These are phyloP conservation scores for Fusarium marasasianum DNA, from an alignment of 2,329 filamentous ascomycete species.

Conservation along the genomic window DNA sequence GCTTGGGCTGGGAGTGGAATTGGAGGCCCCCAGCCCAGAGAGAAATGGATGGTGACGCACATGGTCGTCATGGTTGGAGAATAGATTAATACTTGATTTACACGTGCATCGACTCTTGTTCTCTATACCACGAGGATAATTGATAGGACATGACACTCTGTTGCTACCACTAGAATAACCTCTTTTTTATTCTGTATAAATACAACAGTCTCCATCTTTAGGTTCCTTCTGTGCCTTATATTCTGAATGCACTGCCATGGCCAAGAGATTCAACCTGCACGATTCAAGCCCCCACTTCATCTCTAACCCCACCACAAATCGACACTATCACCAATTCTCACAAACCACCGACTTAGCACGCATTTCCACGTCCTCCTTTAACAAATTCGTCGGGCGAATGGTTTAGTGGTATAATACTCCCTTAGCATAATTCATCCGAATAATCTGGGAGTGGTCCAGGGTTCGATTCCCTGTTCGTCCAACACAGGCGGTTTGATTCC, in stretches of 20 bases:
- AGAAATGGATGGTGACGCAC: slow-evolving; percentile 43
- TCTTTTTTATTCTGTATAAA: not conserved
- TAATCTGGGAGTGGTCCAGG: slow-evolving; percentile 46
- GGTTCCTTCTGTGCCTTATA: not conserved
- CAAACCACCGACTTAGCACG: not conserved
- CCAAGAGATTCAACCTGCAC: slow-evolving; percentile 27
- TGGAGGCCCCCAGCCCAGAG: slow-evolving; percentile 27
- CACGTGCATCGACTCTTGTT: slow-evolving; percentile 29
- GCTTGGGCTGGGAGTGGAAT: slow-evolving; percentile 1
- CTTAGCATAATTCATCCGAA: slow-evolving; percentile 44
- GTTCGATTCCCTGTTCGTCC: slow-evolving; percentile 50
- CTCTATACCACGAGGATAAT: not conserved
- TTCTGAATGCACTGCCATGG: not conserved
- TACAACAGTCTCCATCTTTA: not conserved
- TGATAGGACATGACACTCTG: not conserved
- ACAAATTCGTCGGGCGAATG: slow-evolving; percentile 41
- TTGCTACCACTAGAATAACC: fast-evolving
- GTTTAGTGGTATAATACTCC: slow-evolving; percentile 50
- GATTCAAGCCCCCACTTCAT: not conserved
- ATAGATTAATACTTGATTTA: slow-evolving; percentile 15
- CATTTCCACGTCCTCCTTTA: not conserved
- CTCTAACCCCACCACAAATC: slow-evolving; percentile 15
- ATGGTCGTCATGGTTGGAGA: slow-evolving; percentile 46
- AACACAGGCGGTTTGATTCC: slow-evolving; percentile 37
- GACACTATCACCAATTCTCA: slow-evolving; percentile 2